Base-by-base conservation (phyloP, 148 eudicot species). In the Fagopyrum esculentum region DNA sequence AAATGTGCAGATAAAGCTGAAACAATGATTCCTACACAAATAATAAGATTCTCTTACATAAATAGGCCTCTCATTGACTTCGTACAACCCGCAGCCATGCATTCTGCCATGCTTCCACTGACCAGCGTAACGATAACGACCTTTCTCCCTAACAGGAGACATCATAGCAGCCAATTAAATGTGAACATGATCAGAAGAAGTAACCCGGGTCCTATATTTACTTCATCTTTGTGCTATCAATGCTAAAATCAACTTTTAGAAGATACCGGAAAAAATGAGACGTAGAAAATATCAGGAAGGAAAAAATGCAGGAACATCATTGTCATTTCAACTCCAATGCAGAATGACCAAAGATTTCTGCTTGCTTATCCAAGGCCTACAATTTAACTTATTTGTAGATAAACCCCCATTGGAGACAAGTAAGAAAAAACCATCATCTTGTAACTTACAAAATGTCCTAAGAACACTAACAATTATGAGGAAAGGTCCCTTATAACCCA, bases 61-160 rank as follows among this genome's bases (percentile, higher is more conserved):
- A 71, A 85, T 86, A 71, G 87, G 74, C 57, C 83, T 83, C 78
- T 91, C 98, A 80, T 93, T 93, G 84, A 91, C 82, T 83, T 89
- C 92, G 81, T 86, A 93, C 73, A 89, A 81, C 76, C 98, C 98
- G 79, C 98, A 93, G 10, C 96, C 98, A 84, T 93, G 98, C 89
- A 91, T 85, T 85, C 96, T 83, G 68, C 93, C 85, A 82, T 93
- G 98, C 83, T 93, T 93, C 96, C 96, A 93, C 79, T 93, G 88
- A 77, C 98, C 98, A 81, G 98, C 92, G 78, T 90, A 93, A 30
- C 96, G 90, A 78, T 93, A 93, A 17, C 98, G 92, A 49, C 98
- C 98, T 80, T 86, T 89, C 86, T 93, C 96, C 84, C 98, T 93
- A 82, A 30, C 46, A 66, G 47, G 43, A 40, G 40, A 66, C 40